These are phyloP conservation scores for Closterium sp. DNA, from an alignment of 139 green algal species.

Conservation along the genomic window DNA sequence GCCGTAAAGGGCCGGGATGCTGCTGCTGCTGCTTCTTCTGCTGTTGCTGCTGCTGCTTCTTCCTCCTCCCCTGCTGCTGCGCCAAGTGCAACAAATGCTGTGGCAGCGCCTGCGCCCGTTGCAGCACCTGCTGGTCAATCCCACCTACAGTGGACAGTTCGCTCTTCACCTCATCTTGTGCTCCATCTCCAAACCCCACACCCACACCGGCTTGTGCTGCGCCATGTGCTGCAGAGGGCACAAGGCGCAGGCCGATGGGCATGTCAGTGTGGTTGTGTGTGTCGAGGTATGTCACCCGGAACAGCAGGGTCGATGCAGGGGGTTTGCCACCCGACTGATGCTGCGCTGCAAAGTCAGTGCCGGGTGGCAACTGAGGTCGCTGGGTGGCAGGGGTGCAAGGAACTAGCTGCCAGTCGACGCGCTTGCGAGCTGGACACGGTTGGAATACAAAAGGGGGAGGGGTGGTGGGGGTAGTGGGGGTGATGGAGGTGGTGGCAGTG, in stretches of 20 bases:
- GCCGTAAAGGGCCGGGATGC: not conserved
- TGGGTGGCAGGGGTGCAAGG: not conserved
- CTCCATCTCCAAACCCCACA: too few relatives aligned
- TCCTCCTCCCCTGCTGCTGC: not conserved
- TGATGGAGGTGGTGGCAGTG: not conserved
- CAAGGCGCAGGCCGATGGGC: not conserved
- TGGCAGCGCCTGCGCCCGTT: too few relatives aligned
- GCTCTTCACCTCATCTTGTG: too few relatives aligned
- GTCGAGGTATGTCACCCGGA: not conserved
- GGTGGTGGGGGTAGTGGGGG: too few relatives aligned
- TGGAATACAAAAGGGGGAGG: not conserved
- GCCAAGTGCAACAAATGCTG: not conserved
- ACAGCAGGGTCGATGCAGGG: not conserved
- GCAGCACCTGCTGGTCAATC: too few relatives aligned
- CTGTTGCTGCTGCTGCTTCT: too few relatives aligned
- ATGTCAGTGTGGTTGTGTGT: not conserved
- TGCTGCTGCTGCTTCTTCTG: not conserved
- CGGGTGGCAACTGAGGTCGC: not conserved
- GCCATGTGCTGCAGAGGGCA: not conserved
- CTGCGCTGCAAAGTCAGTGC: not conserved
- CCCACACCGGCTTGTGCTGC: too few relatives aligned
- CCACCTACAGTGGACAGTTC: too few relatives aligned
- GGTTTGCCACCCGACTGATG: not conserved
- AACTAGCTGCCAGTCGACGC: not conserved
- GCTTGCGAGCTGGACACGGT: not conserved